A percentile compares a stretch with the other conserved stretches of the same genome.
phyloP scores from a whole-genome alignment of 495 filamentous ascomycete species.

The Podospora pseudopauciseta region DNA sequence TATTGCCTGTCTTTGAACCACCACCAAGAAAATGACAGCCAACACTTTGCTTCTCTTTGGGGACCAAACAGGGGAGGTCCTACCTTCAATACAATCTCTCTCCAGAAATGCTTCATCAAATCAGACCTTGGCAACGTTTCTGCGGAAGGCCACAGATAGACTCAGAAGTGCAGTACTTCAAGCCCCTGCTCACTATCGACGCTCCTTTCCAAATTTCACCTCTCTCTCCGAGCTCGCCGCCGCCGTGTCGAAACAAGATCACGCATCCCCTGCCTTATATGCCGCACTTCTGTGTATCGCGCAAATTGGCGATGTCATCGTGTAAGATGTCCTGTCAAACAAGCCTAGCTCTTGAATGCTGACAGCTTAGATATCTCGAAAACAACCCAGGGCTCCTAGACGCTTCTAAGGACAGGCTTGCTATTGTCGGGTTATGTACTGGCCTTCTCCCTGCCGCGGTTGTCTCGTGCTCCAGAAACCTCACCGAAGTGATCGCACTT shows the following conservation, averaged over 20 bases:
- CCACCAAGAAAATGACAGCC: constrained; percentile 12
- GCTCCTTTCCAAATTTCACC: constrained; percentile 11
- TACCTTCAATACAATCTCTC: constrained; percentile 16
- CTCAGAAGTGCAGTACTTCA: constrained; percentile 4
- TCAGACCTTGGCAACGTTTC: constrained; percentile 10
- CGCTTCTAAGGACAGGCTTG: constrained; percentile 22
- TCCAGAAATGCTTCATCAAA: constrained; percentile 4
- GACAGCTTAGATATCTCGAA: constrained; percentile 17
- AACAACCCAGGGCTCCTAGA: constrained; percentile 13
- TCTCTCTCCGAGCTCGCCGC: constrained; percentile 15
- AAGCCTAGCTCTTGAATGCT: not conserved
- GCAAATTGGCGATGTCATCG: constrained; percentile 18
- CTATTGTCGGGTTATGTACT: constrained; percentile 57
- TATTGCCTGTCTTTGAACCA: not conserved
- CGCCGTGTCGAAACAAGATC: constrained; percentile 7
- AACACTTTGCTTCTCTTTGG: constrained; percentile 20
- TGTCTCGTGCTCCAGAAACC: constrained; percentile 54
- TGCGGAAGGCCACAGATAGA: constrained; percentile 11
- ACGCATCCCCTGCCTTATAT: constrained; percentile 3
- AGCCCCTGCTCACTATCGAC: constrained; percentile 1
- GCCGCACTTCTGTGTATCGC: constrained; percentile 16
- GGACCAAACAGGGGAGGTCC: constrained; percentile 20
- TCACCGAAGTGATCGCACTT: constrained; percentile 56
- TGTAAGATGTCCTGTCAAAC: constrained; percentile 13
- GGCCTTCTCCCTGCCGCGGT: constrained; percentile 60